A percentile compares a stretch with the other conserved stretches of the same genome.
Evolutionary conservation across 495 filamentous ascomycete species (phyloP).

Genomic region (Trichocladium antarcticum): DNA sequence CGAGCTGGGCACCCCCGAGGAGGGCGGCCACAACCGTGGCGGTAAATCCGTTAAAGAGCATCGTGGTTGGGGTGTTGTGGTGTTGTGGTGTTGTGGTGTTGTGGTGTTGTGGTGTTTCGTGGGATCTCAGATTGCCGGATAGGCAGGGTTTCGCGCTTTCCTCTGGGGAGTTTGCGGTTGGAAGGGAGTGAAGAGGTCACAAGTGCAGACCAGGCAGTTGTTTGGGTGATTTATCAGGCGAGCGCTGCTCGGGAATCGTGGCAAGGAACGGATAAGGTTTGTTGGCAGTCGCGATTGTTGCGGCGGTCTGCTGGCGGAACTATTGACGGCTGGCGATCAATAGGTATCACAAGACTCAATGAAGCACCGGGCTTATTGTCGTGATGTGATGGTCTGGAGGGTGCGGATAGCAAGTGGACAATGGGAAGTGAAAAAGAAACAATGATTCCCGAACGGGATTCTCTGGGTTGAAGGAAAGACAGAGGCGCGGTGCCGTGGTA

Average conservation of each 20-base stretch:
- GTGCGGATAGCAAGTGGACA: conserved; percentile 2
- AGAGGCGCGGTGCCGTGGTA: conserved; percentile 16
- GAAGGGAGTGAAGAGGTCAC: conserved; percentile 5
- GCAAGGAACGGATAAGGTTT: conserved; percentile 13
- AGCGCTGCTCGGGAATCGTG: conserved; percentile 15
- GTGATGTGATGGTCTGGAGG: neutral
- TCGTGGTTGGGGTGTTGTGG: conserved; percentile 18
- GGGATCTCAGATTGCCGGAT: conserved; percentile 12
- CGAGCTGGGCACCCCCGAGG: conserved; percentile 27
- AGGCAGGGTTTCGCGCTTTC: neutral
- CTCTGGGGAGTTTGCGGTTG: neutral
- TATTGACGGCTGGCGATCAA: conserved; percentile 3
- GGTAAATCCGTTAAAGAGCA: conserved; percentile 27
- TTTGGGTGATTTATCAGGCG: neutral
- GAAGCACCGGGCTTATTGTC: conserved; percentile 17
- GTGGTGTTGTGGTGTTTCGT: conserved; percentile 1
- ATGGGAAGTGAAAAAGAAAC: conserved; percentile 11
- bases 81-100: neutral
- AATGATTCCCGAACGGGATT: conserved; percentile 10
- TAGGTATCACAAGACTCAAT: conserved; percentile 10
- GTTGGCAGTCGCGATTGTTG: conserved; percentile 12
- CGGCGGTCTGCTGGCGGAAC: neutral
- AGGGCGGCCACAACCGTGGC: conserved; percentile 21
- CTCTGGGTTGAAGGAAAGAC: conserved; percentile 14
- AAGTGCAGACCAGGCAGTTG: conserved; percentile 7